phyloP scores from a whole-genome alignment of 306 rosid species.

The Malus sieversii region DNA sequence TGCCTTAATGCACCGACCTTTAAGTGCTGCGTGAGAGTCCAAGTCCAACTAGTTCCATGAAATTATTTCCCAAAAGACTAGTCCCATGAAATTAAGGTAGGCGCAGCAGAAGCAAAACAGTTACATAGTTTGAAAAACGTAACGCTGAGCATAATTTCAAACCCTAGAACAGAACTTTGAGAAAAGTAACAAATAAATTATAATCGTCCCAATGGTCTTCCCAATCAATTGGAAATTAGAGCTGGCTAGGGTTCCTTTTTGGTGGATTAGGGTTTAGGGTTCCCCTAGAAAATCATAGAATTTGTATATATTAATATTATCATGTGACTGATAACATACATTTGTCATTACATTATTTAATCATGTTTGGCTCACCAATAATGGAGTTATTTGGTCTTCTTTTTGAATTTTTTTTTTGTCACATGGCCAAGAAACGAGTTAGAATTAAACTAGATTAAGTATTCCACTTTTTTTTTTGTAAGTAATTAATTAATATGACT shows the following conservation, averaged over 20 bases:
- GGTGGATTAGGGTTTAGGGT: background rate
- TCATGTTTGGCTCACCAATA: too few species aligned
- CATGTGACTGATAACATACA: too few species aligned
- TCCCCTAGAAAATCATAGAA: background rate
- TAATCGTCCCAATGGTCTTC: background rate
- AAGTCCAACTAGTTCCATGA: background rate
- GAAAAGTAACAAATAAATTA: background rate
- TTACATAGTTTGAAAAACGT: background rate
- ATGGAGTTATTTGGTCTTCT: too few species aligned
- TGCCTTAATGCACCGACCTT: background rate
- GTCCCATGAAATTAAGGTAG: conserved; percentile 19
- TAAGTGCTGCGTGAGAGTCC: background rate
- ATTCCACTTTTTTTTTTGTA: too few species aligned
- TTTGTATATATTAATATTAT: background rate
- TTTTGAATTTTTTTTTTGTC: too few species aligned
- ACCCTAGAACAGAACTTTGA: background rate
- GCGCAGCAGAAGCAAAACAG: background rate
- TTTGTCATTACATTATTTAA: too few species aligned
- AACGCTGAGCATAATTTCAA: background rate
- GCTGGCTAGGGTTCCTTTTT: background rate
- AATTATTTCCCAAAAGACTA: too few species aligned
- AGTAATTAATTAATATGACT: too few species aligned
- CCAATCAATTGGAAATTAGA: background rate
- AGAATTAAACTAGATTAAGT: too few species aligned
- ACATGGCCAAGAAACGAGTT: too few species aligned